These are phyloP conservation scores for Boechera divaricarpa DNA, from an alignment of 345 rosid species.

Conservation along the genomic window DNA sequence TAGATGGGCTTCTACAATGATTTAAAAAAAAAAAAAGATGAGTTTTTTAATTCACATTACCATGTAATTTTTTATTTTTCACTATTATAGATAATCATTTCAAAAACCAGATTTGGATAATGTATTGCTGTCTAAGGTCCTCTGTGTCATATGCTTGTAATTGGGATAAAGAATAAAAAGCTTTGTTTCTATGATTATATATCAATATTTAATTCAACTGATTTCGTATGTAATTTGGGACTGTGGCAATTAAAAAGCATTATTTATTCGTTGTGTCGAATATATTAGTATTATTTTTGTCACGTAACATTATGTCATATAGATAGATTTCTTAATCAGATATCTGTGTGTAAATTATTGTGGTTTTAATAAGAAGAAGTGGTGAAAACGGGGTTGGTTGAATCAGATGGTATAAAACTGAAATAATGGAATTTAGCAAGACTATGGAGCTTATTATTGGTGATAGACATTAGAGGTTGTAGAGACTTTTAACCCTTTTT, in stretches of 20 bases:
- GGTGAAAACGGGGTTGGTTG: background rate
- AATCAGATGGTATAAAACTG: background rate
- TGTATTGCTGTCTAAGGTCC: slow-evolving; percentile 26
- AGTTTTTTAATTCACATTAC: too few species aligned
- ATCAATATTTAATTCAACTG: background rate
- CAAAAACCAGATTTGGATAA: background rate
- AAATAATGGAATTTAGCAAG: background rate
- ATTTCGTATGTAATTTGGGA: background rate
- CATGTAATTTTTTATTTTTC: too few species aligned
- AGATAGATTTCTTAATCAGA: slow-evolving; percentile 11
- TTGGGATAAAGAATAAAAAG: slow-evolving; percentile 31
- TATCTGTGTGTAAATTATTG: background rate
- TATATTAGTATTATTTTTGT: background rate
- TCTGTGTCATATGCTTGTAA: slow-evolving; percentile 23
- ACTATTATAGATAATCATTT: too few species aligned
- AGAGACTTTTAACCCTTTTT: background rate
- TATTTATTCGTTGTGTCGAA: background rate
- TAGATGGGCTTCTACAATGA: too few species aligned
- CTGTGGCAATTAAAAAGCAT: slow-evolving; percentile 2
- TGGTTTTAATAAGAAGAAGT: background rate
- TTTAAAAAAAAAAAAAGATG: too few species aligned
- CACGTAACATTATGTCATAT: slow-evolving; percentile 11
- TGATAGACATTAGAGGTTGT: background rate
- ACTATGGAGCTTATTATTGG: background rate
- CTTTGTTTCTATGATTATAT: background rate